Percentiles rank a stretch among this genome's conserved stretches.
phyloP scores from a whole-genome alignment of 306 rosid species.

The Psophocarpus tetragonolobus region DNA sequence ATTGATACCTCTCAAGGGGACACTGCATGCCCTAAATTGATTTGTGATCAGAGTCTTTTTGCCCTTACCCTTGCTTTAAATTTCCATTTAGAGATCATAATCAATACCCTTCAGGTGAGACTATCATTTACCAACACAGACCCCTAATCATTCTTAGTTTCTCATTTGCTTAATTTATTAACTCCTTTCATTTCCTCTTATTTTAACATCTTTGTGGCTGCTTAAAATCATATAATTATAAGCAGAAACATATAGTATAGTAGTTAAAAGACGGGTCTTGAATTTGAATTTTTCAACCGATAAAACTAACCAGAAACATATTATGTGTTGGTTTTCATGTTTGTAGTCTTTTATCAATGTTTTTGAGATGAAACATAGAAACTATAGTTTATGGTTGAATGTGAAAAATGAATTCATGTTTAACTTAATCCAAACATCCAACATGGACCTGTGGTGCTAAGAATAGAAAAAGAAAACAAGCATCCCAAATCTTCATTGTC shows the following conservation, averaged over 20 bases:
- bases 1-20: constrained; percentile 52
- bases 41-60: constrained; percentile 35
- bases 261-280: too few species aligned
- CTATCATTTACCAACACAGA: constrained; percentile 22
- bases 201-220: neutral
- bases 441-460: neutral
- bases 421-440: too few species aligned
- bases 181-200: neutral
- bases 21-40: constrained; percentile 51
- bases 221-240: too few species aligned
- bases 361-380: too few species aligned
- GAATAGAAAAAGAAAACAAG: neutral
- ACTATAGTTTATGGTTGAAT: too few species aligned
- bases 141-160: constrained; percentile 12
- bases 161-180: neutral
- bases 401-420: too few species aligned
- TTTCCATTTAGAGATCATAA: constrained; percentile 40
- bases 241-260: too few species aligned
- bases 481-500: neutral
- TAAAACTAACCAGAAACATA: too few species aligned
- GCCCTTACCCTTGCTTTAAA: constrained; percentile 30
- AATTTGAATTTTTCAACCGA: too few species aligned
- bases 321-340: too few species aligned
- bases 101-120: constrained; percentile 36
- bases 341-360: too few species aligned